Base-by-base conservation (phyloP, 305 asterid genomes). In the Stenogyne calaminthoides region DNA sequence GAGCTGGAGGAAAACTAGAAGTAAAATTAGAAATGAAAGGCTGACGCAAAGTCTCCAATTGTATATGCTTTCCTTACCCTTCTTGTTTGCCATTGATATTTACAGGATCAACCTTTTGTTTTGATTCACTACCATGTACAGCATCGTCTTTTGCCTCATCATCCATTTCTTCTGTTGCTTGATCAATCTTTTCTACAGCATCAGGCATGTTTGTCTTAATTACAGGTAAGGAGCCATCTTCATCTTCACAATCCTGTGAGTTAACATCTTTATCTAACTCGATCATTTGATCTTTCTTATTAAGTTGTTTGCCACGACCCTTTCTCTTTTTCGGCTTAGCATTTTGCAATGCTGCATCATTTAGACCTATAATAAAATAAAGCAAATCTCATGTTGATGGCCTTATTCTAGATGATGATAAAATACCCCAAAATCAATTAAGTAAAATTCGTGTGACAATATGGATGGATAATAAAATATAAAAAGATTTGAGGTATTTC, bases 251-350 rank as follows among this genome's bases (percentile, higher is more conserved):
- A 76, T 78, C 84, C 44, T 37, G 83, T 68, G 81, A 72, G 65
- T 75, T 70, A 12, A 73, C 73, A 64, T 84, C 88, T 58, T 63
- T 71, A 58, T 88, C 95, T 16, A 95, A 89, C 74, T 85, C 87
- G 27, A 81, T 68, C 67, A 81, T 76, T 78, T 67, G 78, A 75
- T 34, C 58, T 78, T 75, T 91, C 82, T 82, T 87, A 83, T 76
- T 84, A 56, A 58, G 86, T 64, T 51, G 75, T 73, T 79, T 79
- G 25, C 75, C 67, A 56, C 18, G 74, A 42, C 69, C 82, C 32
- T 84, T 85, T 52, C 72, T 65, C 37, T 51, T 82, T 69, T 75
- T 70, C 55, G 47, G 46, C 73, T 78, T 51, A 44, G 59, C 69
- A 42, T 66, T 60, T 59, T 72, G 80, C 44, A 37, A 66, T 36